Evolutionary conservation across 192 early-diverging fungal species (phyloP).

Genomic region (Pilobolus umbonatus): DNA sequence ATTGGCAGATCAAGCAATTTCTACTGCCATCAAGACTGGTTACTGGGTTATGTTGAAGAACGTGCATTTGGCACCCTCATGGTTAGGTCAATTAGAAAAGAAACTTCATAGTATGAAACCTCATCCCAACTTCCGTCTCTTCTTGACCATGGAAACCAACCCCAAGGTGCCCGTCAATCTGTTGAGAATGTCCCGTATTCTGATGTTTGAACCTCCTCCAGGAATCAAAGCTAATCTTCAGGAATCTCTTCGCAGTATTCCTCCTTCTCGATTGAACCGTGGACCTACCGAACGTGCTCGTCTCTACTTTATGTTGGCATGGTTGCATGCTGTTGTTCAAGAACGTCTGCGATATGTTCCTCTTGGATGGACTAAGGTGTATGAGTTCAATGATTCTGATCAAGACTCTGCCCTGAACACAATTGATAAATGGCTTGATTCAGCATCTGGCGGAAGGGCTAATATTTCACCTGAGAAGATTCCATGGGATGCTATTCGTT

Average conservation of each 20-base stretch:
- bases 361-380: slow-evolving; percentile 94
- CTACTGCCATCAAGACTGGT: slow-evolving; percentile 74
- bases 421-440: slow-evolving; percentile 91
- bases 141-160: slow-evolving; percentile 97
- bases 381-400: slow-evolving; percentile 99
- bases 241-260: slow-evolving; percentile 72
- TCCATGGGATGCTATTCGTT: slow-evolving; percentile 92
- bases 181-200: slow-evolving; percentile 79
- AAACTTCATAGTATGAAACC: slow-evolving; percentile 82
- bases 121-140: slow-evolving; percentile 83
- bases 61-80: slow-evolving; percentile 92
- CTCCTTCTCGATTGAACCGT: slow-evolving; percentile 45
- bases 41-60: slow-evolving; percentile 98
- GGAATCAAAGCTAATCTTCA: slow-evolving; percentile 92
- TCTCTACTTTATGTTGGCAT: slow-evolving; percentile 92
- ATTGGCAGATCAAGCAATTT: slow-evolving; percentile 88
- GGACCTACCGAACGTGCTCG: slow-evolving; percentile 84
- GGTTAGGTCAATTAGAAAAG: slow-evolving; percentile 97
- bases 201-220: slow-evolving; percentile 95
- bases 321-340: slow-evolving; percentile 92
- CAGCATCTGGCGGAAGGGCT: slow-evolving; percentile 66
- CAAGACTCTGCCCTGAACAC: slow-evolving; percentile 85
- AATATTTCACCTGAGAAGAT: slow-evolving; percentile 94
- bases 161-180: slow-evolving; percentile 94
- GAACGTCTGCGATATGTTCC: slow-evolving; percentile 97